These are phyloP conservation scores for Globisporangium paddicum DNA, from an alignment of 352 stramenopile species.

Conservation along the genomic window DNA sequence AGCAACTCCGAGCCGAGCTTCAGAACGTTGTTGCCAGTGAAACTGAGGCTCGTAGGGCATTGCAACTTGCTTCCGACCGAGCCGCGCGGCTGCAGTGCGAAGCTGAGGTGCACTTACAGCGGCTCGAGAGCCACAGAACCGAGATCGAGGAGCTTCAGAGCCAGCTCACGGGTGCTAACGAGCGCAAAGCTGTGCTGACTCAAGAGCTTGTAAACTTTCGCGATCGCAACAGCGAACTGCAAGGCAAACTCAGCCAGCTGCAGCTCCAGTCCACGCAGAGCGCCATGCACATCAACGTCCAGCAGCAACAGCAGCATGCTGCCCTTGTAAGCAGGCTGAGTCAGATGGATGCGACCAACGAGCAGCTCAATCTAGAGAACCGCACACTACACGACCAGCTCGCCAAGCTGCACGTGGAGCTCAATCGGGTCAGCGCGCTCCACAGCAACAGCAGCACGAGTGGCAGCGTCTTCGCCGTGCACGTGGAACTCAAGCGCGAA, in stretches of 20 bases:
- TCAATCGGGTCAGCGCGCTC: conserved; percentile 21
- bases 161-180: background rate
- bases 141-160: conserved; percentile 2
- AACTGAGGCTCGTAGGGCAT: background rate
- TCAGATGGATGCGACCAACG: conserved; percentile 17
- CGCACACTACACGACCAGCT: conserved; percentile 31
- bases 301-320: conserved; percentile 14
- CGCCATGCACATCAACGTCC: background rate
- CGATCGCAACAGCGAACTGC: conserved; percentile 12
- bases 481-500: conserved; percentile 75
- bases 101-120: background rate
- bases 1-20: conserved; percentile 7
- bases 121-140: background rate
- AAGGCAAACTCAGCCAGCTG: conserved; percentile 11
- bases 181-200: background rate
- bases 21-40: background rate
- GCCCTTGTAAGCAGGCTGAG: background rate
- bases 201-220: conserved; percentile 9
- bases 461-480: conserved; percentile 45
- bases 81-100: conserved; percentile 6
- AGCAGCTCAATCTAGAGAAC: conserved; percentile 25
- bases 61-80: background rate
- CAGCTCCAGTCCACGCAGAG: conserved; percentile 11
- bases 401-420: conserved; percentile 28
- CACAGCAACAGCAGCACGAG: conserved; percentile 9